Evolutionary conservation across 78 protist species (phyloP).

Genomic region (Tieghemostelium lacteum): DNA sequence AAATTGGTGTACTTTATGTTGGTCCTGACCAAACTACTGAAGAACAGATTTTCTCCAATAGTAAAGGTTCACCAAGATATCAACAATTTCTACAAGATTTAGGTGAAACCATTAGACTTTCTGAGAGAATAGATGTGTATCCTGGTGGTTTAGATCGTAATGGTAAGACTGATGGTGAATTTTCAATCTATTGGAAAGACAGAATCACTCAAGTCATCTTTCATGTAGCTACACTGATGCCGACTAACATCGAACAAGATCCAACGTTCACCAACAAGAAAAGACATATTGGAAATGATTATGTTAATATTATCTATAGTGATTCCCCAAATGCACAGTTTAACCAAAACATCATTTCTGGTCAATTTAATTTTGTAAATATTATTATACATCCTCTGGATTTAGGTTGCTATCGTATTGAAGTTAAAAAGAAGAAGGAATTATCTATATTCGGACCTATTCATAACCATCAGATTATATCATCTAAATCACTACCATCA

Average conservation of each 20-base stretch:
- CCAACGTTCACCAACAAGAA: conserved; percentile 74
- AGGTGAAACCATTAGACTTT: conserved; percentile 45
- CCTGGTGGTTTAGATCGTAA: conserved; percentile 82
- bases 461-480: conserved; percentile 54
- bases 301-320: conserved; percentile 81
- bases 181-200: conserved; percentile 75
- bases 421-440: conserved; percentile 78
- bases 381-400: conserved; percentile 71
- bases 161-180: conserved; percentile 80
- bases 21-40: conserved; percentile 63
- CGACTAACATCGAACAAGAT: conserved; percentile 46
- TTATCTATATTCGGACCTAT: conserved; percentile 78
- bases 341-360: conserved; percentile 37
- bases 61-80: conserved; percentile 76
- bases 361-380: conserved; percentile 82
- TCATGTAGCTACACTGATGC: conserved; percentile 85
- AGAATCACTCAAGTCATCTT: conserved; percentile 56
- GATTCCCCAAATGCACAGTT: conserved; percentile 35
- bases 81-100: conserved; percentile 37
- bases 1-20: conserved; percentile 68
- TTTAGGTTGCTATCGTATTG: conserved; percentile 61
- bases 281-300: conserved; percentile 83
- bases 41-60: conserved; percentile 67
- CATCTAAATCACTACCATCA: conserved; percentile 53
- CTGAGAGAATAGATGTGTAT: conserved; percentile 71